Evolutionary conservation across 192 early-diverging fungal genomes (phyloP).

Genomic region (Funneliformis geosporum): DNA sequence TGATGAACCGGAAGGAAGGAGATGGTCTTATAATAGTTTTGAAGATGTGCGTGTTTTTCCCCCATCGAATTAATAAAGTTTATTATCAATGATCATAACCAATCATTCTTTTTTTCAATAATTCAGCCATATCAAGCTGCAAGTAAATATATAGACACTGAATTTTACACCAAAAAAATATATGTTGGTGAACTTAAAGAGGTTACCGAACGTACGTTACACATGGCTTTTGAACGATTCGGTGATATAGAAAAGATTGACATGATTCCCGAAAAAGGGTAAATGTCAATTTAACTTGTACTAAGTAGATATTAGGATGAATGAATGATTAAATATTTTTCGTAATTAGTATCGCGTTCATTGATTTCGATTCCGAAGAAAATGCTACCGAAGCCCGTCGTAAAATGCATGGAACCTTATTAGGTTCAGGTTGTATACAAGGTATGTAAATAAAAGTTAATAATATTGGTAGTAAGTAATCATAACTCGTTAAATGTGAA

Average conservation of each 20-base stretch:
- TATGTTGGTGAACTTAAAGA: constrained; percentile 44
- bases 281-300: constrained; percentile 7
- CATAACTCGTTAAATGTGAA: neutral
- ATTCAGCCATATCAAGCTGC: constrained; percentile 41
- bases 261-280: constrained; percentile 45
- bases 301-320: neutral
- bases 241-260: constrained; percentile 38
- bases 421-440: constrained; percentile 37
- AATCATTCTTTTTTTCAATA: neutral
- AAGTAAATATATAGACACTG: constrained; percentile 44
- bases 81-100: neutral
- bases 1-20: neutral
- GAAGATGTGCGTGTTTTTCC: neutral
- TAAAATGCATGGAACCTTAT: constrained; percentile 38
- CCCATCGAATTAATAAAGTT: neutral
- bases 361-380: constrained; percentile 40
- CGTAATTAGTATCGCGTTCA: constrained; percentile 40
- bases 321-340: too few relatives aligned
- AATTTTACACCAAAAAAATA: constrained; percentile 45
- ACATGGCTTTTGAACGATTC: constrained; percentile 40
- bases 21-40: neutral
- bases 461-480: neutral
- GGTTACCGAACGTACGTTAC: constrained; percentile 35
- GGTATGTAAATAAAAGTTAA: neutral
- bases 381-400: constrained; percentile 40